A percentile compares a stretch with the other conserved stretches of the same genome.
phyloP scores from a whole-genome alignment of 371 early-diverging fungal genomes.

The Mortierella polycephala region DNA sequence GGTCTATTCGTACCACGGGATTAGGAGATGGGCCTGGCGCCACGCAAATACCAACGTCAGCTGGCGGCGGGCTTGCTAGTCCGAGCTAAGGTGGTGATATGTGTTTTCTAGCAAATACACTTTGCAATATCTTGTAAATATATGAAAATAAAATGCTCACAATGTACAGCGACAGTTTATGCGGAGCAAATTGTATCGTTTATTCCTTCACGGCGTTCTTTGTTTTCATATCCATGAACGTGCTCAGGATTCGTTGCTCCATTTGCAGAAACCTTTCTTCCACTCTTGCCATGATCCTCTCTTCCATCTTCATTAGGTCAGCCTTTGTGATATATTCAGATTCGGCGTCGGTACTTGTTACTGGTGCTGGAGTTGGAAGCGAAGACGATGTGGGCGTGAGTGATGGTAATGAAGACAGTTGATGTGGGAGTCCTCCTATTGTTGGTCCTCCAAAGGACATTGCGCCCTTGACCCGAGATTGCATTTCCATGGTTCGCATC shows the following conservation, averaged over 20 bases:
- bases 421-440: too few relatives aligned
- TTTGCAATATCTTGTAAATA: too few relatives aligned
- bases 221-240: conserved; percentile 7
- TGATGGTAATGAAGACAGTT: background rate
- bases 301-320: conserved; percentile 32
- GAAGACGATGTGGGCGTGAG: background rate
- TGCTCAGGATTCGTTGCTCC: conserved; percentile 36
- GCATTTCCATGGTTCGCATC: conserved; percentile 33
- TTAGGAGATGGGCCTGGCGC: conserved; percentile 18
- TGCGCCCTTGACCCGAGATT: conserved; percentile 5
- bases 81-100: too few relatives aligned
- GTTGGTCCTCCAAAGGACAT: background rate
- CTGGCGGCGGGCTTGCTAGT: background rate
- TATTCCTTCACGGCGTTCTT: background rate
- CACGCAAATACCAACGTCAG: background rate
- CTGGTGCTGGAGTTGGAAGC: background rate
- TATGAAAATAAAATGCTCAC: too few relatives aligned
- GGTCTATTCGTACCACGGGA: conserved; percentile 19
- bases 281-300: conserved; percentile 30
- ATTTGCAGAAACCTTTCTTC: conserved; percentile 29
- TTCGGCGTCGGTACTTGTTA: background rate
- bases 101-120: too few relatives aligned
- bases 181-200: too few relatives aligned
- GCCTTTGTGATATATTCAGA: conserved; percentile 24
- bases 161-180: too few relatives aligned